Evolutionary conservation across 108 stramenopile genomes (phyloP).

Genomic region (Asterionellopsis glacialis): DNA sequence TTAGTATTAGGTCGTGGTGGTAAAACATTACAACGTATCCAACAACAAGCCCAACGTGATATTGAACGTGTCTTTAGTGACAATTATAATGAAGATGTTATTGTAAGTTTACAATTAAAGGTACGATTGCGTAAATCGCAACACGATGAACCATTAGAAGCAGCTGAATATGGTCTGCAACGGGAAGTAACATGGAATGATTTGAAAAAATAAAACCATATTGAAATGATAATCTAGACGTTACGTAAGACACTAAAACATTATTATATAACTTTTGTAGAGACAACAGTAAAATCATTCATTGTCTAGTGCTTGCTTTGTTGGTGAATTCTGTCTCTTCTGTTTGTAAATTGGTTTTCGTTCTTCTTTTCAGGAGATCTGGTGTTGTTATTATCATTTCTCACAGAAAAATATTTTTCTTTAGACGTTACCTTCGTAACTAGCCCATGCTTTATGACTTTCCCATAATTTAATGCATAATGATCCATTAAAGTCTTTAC

Average conservation of each 20-base stretch:
- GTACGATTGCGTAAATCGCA: constrained; percentile 45
- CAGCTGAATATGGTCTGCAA: background rate
- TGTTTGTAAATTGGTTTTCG: no score
- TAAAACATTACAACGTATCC: constrained; percentile 61
- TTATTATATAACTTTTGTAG: no score
- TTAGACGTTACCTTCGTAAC: constrained; percentile 48
- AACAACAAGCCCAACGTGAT: constrained; percentile 50
- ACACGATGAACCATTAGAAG: no score
- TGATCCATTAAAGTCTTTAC: constrained; percentile 55
- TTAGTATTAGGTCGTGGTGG: constrained; percentile 62
- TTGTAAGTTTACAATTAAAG: constrained; percentile 55
- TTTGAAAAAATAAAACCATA: background rate
- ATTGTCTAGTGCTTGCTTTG: no score
- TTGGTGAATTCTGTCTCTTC: no score
- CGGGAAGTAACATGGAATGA: background rate
- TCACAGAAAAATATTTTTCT: background rate
- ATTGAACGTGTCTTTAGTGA: constrained; percentile 58
- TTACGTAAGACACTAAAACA: no score
- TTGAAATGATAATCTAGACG: no score
- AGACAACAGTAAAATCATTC: no score
- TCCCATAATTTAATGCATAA: constrained; percentile 90
- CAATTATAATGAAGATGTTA: no score
- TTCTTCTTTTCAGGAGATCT: no score
- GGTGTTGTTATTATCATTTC: no score
- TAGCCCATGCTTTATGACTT: constrained; percentile 93